These are phyloP conservation scores for Cryptococcus sp. DNA, from an alignment of 1,284 basidiomycete species.

Conservation along the genomic window DNA sequence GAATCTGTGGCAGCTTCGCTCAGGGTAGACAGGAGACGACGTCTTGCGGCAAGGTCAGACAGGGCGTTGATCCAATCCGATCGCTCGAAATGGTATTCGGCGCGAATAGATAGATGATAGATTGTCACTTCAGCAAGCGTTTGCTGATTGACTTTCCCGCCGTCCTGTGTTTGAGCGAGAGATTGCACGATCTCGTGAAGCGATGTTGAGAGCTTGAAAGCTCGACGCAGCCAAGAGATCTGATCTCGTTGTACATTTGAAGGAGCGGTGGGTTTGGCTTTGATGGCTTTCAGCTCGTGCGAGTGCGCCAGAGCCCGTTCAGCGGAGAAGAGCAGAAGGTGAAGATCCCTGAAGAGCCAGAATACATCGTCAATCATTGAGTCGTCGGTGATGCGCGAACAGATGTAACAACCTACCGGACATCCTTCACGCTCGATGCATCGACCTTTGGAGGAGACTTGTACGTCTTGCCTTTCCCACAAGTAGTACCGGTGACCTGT, in stretches of 20 bases:
- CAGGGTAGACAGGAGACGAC: conserved; percentile 68
- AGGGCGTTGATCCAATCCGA: conserved; percentile 79
- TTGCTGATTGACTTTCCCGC: conserved; percentile 24
- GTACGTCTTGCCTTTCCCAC: conserved; percentile 86
- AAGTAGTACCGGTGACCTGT: conserved; percentile 77
- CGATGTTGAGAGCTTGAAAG: conserved; percentile 78
- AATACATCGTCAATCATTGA: not conserved
- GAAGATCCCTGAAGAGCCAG: conserved; percentile 55
- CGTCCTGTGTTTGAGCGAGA: conserved; percentile 49
- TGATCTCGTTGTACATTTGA: conserved; percentile 36
- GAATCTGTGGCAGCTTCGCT: conserved; percentile 62
- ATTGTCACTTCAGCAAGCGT: conserved; percentile 51
- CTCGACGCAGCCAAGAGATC: conserved; percentile 70
- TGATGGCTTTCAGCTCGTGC: conserved; percentile 66
- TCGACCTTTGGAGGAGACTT: conserved; percentile 72
- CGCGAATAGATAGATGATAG: conserved; percentile 51
- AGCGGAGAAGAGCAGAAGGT: conserved; percentile 81
- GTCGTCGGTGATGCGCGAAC: not conserved
- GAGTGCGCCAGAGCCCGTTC: conserved; percentile 91
- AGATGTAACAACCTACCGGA: conserved; percentile 64
- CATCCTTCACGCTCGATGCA: conserved; percentile 68
- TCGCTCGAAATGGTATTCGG: conserved; percentile 55
- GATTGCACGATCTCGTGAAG: conserved; percentile 72
- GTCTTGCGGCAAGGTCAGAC: conserved; percentile 72
- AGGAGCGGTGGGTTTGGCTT: conserved; percentile 29